Percentiles rank a stretch among this genome's conserved stretches.
Conservation (phyloP, 345 rosid species). For the Diplotaxis tenuifolia region DNA sequence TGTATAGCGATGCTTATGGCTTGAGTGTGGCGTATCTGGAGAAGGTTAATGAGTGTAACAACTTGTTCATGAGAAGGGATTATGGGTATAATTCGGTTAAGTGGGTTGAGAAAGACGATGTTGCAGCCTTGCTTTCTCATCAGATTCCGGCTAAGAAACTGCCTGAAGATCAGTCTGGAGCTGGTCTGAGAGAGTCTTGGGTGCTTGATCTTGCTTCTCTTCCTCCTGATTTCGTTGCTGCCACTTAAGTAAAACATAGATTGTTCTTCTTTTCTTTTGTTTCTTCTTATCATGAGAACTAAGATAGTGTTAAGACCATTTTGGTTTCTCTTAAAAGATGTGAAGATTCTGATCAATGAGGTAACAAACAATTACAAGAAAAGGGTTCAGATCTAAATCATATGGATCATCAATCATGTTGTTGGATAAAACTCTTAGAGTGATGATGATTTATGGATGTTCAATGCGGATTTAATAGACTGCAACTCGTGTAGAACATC, state of each 20-base stretch:
- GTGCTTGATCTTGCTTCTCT: constrained; percentile 81
- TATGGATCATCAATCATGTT: background rate
- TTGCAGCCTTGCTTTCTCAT: constrained; percentile 58
- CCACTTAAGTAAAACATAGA: background rate
- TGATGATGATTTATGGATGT: background rate
- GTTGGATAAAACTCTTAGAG: background rate
- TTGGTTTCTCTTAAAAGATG: background rate
- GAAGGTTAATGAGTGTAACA: constrained; percentile 69
- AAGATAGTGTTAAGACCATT: background rate
- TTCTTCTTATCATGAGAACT: constrained; percentile 4
- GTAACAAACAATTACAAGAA: background rate
- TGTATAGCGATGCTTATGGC: constrained; percentile 64
- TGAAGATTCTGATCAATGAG: background rate
- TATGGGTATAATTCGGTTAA: constrained; percentile 66
- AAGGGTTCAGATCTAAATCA: background rate
- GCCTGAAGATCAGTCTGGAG: constrained; percentile 46
- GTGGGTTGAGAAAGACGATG: constrained; percentile 55
- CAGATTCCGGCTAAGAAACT: constrained; percentile 84
- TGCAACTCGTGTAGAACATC: constrained; percentile 23
- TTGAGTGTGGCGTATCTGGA: constrained; percentile 82
- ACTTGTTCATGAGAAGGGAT: constrained; percentile 65
- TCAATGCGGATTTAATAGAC: constrained; percentile 22
- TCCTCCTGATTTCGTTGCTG: constrained; percentile 45
- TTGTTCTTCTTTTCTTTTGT: background rate
- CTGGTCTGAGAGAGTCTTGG: constrained; percentile 64